A percentile compares a stretch with the other conserved stretches of the same genome.
These are phyloP conservation scores for Agaricus blazei DNA, from an alignment of 768 basidiomycete genomes.

Conservation along the genomic window DNA sequence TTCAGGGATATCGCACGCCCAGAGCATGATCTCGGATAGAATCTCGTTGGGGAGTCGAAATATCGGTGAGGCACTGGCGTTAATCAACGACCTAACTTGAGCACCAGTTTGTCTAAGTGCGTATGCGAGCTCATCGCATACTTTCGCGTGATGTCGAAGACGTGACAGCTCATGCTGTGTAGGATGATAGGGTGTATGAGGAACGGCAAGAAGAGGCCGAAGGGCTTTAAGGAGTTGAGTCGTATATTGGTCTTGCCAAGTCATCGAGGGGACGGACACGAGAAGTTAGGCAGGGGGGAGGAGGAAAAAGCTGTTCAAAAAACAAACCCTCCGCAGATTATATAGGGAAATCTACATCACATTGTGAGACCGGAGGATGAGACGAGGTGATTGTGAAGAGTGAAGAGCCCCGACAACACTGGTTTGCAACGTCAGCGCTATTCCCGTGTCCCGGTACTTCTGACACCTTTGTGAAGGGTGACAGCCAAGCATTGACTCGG, in stretches of 20 bases:
- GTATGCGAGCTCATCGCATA: slow-evolving; percentile 7
- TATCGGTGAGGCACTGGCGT: slow-evolving; percentile 9
- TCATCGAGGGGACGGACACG: slow-evolving; percentile 1
- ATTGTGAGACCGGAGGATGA: background rate
- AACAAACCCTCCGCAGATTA: slow-evolving; percentile 1
- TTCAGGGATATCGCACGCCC: slow-evolving; percentile 10
- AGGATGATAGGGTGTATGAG: background rate
- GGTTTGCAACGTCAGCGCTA: background rate
- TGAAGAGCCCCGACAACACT: background rate
- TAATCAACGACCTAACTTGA: slow-evolving; percentile 6
- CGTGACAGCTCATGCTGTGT: slow-evolving; percentile 1
- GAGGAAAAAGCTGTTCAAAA: background rate
- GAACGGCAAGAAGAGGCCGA: slow-evolving; percentile 4
- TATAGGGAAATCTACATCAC: slow-evolving; percentile 3
- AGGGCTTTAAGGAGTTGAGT: slow-evolving; percentile 3
- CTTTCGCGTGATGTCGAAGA: slow-evolving; percentile 3
- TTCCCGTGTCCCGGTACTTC: background rate
- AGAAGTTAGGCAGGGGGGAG: background rate
- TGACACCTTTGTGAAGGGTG: slow-evolving; percentile 7
- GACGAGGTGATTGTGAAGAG: slow-evolving; percentile 5
- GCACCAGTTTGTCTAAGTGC: slow-evolving; percentile 4
- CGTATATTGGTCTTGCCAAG: slow-evolving; percentile 10
- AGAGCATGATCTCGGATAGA: slow-evolving; percentile 10
- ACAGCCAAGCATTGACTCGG: background rate
- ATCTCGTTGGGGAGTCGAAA: slow-evolving; percentile 11